A percentile compares a stretch with the other conserved stretches of the same genome.
Evolutionary conservation across 2,329 filamentous ascomycete genomes (phyloP).

Genomic region (Teratosphaeria nubilosa): DNA sequence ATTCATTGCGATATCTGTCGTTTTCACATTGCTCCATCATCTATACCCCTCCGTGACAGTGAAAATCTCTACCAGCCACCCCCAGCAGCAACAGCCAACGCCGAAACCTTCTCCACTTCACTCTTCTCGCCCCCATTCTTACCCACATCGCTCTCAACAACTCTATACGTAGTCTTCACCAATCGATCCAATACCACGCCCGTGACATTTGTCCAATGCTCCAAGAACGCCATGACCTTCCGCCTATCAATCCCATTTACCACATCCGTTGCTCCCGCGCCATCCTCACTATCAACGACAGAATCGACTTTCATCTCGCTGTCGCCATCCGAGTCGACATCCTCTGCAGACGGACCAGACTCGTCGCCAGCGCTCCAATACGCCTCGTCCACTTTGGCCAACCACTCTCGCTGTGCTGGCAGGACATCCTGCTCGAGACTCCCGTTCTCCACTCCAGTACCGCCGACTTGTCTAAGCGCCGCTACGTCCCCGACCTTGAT

Average conservation of each 20-base stretch:
- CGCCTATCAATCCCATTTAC: conserved; percentile 49
- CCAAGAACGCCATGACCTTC: conserved; percentile 57
- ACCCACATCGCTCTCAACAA: conserved; percentile 91
- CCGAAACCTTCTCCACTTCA: conserved; percentile 73
- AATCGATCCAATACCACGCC: conserved; percentile 61
- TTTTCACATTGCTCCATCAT: not conserved
- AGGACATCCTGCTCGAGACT: conserved; percentile 33
- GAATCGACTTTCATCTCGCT: conserved; percentile 6
- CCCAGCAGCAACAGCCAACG: conserved; percentile 80
- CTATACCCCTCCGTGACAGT: not conserved
- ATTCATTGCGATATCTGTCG: not conserved
- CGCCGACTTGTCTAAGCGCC: conserved; percentile 27
- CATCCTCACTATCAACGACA: conserved; percentile 2
- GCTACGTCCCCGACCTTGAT: conserved; percentile 76
- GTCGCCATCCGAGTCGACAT: conserved; percentile 4
- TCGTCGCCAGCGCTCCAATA: conserved; percentile 23
- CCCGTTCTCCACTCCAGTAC: conserved; percentile 25
- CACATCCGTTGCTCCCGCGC: conserved; percentile 12
- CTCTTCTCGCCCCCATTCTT: conserved; percentile 53
- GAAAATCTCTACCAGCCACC: conserved; percentile 66
- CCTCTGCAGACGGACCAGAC: conserved; percentile 4
- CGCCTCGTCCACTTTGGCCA: conserved; percentile 58
- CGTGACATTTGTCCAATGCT: conserved; percentile 66
- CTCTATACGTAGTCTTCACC: conserved; percentile 76
- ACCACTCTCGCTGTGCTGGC: conserved; percentile 77